Evolutionary conservation across 1,284 basidiomycete genomes (phyloP).

Genomic region (Ceratobasidium sp.): DNA sequence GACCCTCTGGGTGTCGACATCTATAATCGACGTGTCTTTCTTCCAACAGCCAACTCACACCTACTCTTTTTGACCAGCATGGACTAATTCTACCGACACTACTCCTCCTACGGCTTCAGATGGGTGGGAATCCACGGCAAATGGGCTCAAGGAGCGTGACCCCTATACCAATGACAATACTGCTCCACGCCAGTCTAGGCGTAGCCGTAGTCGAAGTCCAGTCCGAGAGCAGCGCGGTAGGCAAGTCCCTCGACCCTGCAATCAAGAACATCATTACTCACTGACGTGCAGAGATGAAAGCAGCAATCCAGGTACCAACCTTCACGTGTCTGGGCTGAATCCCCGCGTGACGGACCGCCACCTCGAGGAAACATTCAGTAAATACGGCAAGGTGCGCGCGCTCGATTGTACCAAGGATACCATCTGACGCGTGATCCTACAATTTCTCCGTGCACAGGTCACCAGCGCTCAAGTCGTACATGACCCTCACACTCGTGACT

Average conservation of each 20-base stretch:
- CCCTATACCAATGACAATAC: not conserved
- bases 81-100: slow-evolving; percentile 14
- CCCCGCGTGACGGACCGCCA: slow-evolving; percentile 81
- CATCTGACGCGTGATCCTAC: not conserved
- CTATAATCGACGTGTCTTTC: not conserved
- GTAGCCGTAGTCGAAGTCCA: slow-evolving; percentile 17
- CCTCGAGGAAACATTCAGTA: slow-evolving; percentile 86
- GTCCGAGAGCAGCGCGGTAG: slow-evolving; percentile 1
- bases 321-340: slow-evolving; percentile 91
- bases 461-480: slow-evolving; percentile 93
- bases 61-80: slow-evolving; percentile 23
- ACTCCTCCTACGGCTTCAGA: slow-evolving; percentile 1
- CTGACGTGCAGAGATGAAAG: slow-evolving; percentile 49
- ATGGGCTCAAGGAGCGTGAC: slow-evolving; percentile 8
- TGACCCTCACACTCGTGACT: slow-evolving; percentile 95
- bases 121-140: slow-evolving; percentile 1
- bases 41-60: slow-evolving; percentile 12
- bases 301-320: slow-evolving; percentile 91
- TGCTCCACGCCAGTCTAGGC: slow-evolving; percentile 2
- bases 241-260: not conserved
- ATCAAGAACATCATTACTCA: not conserved
- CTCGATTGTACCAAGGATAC: not conserved
- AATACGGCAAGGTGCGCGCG: slow-evolving; percentile 83
- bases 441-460: slow-evolving; percentile 59
- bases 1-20: not conserved